phyloP scores from a whole-genome alignment of 495 filamentous ascomycete genomes.

The Daldinia concentrica region DNA sequence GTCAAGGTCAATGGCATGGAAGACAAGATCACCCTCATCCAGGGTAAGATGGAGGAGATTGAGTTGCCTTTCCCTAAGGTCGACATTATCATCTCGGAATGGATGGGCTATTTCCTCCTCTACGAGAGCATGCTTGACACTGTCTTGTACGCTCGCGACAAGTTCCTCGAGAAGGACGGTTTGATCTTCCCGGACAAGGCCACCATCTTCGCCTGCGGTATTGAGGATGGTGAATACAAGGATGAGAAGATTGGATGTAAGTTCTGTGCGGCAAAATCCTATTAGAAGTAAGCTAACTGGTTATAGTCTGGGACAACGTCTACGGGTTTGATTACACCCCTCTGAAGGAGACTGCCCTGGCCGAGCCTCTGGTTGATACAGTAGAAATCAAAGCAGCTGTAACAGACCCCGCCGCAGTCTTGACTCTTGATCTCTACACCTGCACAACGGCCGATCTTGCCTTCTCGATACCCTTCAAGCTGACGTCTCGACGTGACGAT shows the following conservation, averaged over 20 bases:
- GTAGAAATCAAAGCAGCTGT: slow-evolving; percentile 78
- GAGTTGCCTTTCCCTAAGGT: slow-evolving; percentile 80
- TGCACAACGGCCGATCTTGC: slow-evolving; percentile 70
- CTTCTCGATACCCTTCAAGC: slow-evolving; percentile 70
- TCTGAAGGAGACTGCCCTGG: slow-evolving; percentile 73
- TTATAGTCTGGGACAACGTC: slow-evolving; percentile 79
- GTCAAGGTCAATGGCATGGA: slow-evolving; percentile 81
- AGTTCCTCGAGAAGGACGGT: slow-evolving; percentile 77
- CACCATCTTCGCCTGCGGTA: slow-evolving; percentile 84
- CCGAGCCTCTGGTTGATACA: slow-evolving; percentile 76
- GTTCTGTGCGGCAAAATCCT: slow-evolving; percentile 38
- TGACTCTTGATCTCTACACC: slow-evolving; percentile 78
- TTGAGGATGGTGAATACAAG: slow-evolving; percentile 86
- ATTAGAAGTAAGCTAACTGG: slow-evolving; percentile 38
- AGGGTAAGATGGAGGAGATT: slow-evolving; percentile 94
- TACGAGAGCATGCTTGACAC: slow-evolving; percentile 97
- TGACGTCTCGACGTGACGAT: slow-evolving; percentile 80
- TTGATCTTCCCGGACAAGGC: slow-evolving; percentile 93
- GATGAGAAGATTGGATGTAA: slow-evolving; percentile 74
- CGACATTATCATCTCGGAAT: slow-evolving; percentile 95
- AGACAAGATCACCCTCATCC: slow-evolving; percentile 80
- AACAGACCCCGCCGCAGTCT: slow-evolving; percentile 73
- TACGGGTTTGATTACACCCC: slow-evolving; percentile 82
- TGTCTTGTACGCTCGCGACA: slow-evolving; percentile 87
- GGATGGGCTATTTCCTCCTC: slow-evolving; percentile 96